phyloP scores from a whole-genome alignment of 2,329 filamentous ascomycete genomes.

The Aspergillus alliaceus region DNA sequence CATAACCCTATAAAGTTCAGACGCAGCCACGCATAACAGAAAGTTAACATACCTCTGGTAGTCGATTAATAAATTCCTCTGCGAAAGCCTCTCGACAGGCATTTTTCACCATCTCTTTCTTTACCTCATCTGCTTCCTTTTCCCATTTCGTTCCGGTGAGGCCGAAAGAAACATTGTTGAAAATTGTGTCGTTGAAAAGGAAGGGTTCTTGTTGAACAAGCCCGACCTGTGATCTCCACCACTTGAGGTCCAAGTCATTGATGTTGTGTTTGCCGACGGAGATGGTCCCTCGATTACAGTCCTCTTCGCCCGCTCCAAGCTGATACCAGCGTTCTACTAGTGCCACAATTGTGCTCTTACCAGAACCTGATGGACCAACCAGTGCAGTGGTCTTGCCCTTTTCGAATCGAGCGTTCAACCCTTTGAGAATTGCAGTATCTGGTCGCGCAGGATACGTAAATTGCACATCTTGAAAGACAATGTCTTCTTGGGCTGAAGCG shows the following conservation, averaged over 20 bases:
- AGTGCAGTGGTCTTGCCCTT: constrained; percentile 43
- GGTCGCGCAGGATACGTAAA: constrained; percentile 67
- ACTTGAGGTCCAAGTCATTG: constrained; percentile 61
- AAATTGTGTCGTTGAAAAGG: constrained; percentile 66
- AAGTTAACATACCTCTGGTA: constrained; percentile 45
- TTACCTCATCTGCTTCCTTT: constrained; percentile 28
- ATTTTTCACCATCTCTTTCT: constrained; percentile 56
- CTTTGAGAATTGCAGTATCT: constrained; percentile 35
- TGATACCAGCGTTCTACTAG: constrained; percentile 47
- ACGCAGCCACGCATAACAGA: not conserved
- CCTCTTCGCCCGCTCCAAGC: constrained; percentile 11
- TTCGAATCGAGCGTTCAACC: constrained; percentile 33
- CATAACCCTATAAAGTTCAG: constrained; percentile 56
- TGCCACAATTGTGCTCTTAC: constrained; percentile 48
- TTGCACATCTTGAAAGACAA: constrained; percentile 63
- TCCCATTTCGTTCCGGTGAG: constrained; percentile 43
- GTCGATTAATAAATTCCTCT: constrained; percentile 65
- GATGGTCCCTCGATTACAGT: constrained; percentile 47
- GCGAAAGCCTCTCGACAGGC: constrained; percentile 69
- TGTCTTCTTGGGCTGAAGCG: constrained; percentile 54
- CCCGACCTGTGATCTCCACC: constrained; percentile 58
- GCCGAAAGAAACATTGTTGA: constrained; percentile 62
- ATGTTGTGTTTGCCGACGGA: constrained; percentile 56
- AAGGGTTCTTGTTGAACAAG: constrained; percentile 69
- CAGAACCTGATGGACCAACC: constrained; percentile 48